phyloP scores from a whole-genome alignment of 257 asterid species.

The Solanum rostratum region DNA sequence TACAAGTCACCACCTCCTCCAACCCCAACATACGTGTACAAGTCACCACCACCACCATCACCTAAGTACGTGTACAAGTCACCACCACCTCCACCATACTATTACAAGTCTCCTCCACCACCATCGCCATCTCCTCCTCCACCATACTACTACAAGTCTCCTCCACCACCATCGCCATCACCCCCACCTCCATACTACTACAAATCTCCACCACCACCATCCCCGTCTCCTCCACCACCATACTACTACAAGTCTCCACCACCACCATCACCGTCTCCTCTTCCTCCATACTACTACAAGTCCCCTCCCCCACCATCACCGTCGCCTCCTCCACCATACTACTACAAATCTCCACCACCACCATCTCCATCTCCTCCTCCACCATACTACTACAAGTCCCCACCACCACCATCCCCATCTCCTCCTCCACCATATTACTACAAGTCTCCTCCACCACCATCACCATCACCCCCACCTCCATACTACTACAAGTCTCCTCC shows the following conservation, averaged over 20 bases:
- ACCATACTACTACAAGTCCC: slow-evolving; percentile 1
- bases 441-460: slow-evolving; percentile 20
- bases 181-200: slow-evolving; percentile 12
- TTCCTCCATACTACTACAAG: slow-evolving; percentile 3
- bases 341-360: slow-evolving; percentile 19
- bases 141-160: neutral
- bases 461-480: slow-evolving; percentile 9
- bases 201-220: slow-evolving; percentile 10
- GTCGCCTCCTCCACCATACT: slow-evolving; percentile 14
- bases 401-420: slow-evolving; percentile 10
- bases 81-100: slow-evolving; percentile 4
- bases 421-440: neutral
- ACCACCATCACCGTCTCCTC: slow-evolving; percentile 1
- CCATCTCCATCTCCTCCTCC: neutral
- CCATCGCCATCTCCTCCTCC: slow-evolving; percentile 1
- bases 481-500: slow-evolving; percentile 20
- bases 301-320: slow-evolving; percentile 24
- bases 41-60: slow-evolving; percentile 17
- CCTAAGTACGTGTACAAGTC: neutral
- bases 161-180: neutral
- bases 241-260: slow-evolving; percentile 10
- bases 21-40: neutral
- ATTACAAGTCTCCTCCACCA: slow-evolving; percentile 5
- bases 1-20: slow-evolving; percentile 28
- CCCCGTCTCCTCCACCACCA: neutral